These are phyloP conservation scores for Zygosaccharomyces pseudorouxii DNA, from an alignment of 805 yeast genomes.

Conservation along the genomic window DNA sequence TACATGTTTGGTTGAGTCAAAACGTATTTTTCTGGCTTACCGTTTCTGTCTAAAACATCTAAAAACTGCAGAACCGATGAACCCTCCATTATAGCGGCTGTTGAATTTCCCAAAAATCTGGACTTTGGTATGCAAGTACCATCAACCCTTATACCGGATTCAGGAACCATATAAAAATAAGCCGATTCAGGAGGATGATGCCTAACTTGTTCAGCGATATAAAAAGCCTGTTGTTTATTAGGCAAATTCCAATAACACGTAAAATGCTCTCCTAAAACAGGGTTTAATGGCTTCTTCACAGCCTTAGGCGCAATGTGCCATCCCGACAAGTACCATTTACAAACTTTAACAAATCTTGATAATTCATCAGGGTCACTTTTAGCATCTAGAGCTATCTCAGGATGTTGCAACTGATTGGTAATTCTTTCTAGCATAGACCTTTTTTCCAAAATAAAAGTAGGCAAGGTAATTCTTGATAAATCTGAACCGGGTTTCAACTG, in stretches of 20 bases:
- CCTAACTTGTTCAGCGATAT: conserved; percentile 89
- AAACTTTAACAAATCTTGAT: conserved; percentile 66
- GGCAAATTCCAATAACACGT: conserved; percentile 90
- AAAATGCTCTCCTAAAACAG: conserved; percentile 87
- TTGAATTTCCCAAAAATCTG: conserved; percentile 86
- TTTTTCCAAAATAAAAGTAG: conserved; percentile 91
- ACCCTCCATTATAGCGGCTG: conserved; percentile 98
- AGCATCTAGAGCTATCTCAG: conserved; percentile 68
- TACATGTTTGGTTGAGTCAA: conserved; percentile 95
- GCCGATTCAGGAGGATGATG: conserved; percentile 99
- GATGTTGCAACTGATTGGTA: conserved; percentile 80
- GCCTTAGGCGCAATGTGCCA: conserved; percentile 99
- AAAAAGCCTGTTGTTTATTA: conserved; percentile 67
- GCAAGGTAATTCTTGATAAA: conserved; percentile 83
- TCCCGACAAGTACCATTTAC: conserved; percentile 87
- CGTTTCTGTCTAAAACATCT: conserved; percentile 47
- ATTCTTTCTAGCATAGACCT: conserved; percentile 95
- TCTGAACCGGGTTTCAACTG: conserved; percentile 93
- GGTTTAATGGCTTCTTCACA: conserved; percentile 94
- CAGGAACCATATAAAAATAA: conserved; percentile 84
- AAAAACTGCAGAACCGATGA: conserved; percentile 63
- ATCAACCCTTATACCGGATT: conserved; percentile 74
- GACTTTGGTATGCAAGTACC: conserved; percentile 87
- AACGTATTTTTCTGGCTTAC: conserved; percentile 62
- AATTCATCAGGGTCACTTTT: conserved; percentile 53